Evolutionary conservation across 257 asterid species (phyloP).

Genomic region (Gynochthodes officinalis): DNA sequence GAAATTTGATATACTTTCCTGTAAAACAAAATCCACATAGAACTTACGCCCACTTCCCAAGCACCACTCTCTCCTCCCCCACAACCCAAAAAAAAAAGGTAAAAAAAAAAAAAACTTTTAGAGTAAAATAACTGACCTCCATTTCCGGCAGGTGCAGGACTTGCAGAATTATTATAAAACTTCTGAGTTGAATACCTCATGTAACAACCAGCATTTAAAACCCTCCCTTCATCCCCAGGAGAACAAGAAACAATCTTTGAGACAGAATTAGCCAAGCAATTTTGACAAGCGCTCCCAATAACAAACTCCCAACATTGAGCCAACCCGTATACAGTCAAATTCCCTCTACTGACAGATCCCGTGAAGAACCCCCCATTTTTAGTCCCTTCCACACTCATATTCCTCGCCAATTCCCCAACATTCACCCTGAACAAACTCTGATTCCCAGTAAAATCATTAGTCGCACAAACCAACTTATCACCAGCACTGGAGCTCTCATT

Average conservation of each 20-base stretch:
- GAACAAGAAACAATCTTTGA: constrained; percentile 37
- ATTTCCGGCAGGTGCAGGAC: constrained; percentile 25
- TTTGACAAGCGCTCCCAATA: constrained; percentile 40
- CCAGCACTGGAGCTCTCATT: constrained; percentile 46
- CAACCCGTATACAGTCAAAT: constrained; percentile 60
- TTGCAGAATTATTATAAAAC: constrained; percentile 50
- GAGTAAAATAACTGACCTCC: constrained; percentile 37
- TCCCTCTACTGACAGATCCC: constrained; percentile 37
- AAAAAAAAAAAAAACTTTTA: not conserved
- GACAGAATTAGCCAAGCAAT: constrained; percentile 48
- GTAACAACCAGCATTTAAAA: constrained; percentile 67
- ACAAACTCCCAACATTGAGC: constrained; percentile 79
- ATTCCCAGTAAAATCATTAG: constrained; percentile 44
- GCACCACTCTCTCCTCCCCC: not conserved
- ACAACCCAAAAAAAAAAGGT: not conserved
- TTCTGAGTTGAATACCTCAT: constrained; percentile 55
- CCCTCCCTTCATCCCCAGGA: constrained; percentile 61
- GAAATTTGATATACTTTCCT: not conserved
- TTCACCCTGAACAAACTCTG: constrained; percentile 34
- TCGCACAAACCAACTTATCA: constrained; percentile 51
- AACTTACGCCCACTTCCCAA: no score
- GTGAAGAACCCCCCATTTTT: constrained; percentile 57
- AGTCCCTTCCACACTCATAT: constrained; percentile 36
- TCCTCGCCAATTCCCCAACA: constrained; percentile 43
- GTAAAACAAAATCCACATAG: not conserved